A percentile compares a stretch with the other conserved stretches of the same genome.
These are phyloP conservation scores for Salvia hispanica DNA, from an alignment of 257 asterid species.

Conservation along the genomic window DNA sequence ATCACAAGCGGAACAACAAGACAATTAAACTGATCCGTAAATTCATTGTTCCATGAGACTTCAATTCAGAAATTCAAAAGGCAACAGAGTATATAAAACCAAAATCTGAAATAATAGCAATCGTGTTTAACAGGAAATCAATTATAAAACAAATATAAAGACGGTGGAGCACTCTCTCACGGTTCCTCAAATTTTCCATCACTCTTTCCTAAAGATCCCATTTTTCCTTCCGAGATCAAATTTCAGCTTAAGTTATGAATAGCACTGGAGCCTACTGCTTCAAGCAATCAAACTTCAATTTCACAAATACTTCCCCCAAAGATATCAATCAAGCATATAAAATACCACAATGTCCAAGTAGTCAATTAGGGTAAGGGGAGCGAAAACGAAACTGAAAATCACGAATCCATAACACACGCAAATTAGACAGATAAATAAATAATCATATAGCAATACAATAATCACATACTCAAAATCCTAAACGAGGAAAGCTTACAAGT, in stretches of 20 bases:
- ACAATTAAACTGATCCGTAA: neutral
- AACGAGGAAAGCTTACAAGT: conserved; percentile 25
- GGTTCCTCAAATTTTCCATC: conserved; percentile 10
- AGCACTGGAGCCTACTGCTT: neutral
- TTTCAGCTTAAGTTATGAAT: conserved; percentile 14
- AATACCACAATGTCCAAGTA: neutral
- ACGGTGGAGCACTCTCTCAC: neutral
- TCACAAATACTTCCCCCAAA: conserved; percentile 14
- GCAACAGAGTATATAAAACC: neutral
- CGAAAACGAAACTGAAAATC: neutral
- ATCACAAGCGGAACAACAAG: neutral
- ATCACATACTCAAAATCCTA: neutral
- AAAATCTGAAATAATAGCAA: conserved; percentile 11
- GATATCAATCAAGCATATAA: conserved; percentile 4
- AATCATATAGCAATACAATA: neutral
- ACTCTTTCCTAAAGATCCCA: conserved; percentile 4
- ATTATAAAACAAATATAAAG: neutral
- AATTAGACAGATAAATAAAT: neutral
- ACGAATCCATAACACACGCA: conserved; percentile 6
- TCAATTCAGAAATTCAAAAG: neutral
- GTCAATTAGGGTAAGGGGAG: conserved; percentile 2
- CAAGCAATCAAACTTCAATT: conserved; percentile 23
- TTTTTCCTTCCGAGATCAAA: conserved; percentile 1
- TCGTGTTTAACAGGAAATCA: conserved; percentile 10
- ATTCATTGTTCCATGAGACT: neutral